These are phyloP conservation scores for Truncatella angustata DNA, from an alignment of 2,329 filamentous ascomycete species.

Conservation along the genomic window DNA sequence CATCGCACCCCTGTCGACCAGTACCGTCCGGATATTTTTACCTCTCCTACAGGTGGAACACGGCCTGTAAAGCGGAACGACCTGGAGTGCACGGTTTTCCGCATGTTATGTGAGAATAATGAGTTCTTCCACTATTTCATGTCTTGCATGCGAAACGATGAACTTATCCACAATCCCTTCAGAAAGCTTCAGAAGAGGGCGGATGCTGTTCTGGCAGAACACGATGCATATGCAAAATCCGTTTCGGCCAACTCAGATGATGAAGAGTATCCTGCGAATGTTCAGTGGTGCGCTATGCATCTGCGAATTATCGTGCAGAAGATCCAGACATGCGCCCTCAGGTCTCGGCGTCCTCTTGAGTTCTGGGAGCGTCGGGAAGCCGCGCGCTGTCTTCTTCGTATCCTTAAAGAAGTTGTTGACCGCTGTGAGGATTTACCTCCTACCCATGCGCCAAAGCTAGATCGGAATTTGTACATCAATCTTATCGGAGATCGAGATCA, in stretches of 20 bases:
- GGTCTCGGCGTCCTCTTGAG: slow-evolving; percentile 35
- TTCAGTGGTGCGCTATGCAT: slow-evolving; percentile 49
- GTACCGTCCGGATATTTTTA: slow-evolving; percentile 47
- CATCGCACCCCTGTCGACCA: slow-evolving; percentile 36
- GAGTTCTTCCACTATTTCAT: slow-evolving; percentile 54
- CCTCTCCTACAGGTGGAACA: slow-evolving; percentile 24
- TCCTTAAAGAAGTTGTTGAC: slow-evolving; percentile 43
- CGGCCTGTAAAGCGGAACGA: slow-evolving; percentile 42
- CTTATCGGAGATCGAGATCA: slow-evolving; percentile 44
- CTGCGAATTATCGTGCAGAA: slow-evolving; percentile 40
- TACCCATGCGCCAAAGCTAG: slow-evolving; percentile 20
- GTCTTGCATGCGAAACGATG: slow-evolving; percentile 41
- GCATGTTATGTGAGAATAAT: slow-evolving; percentile 53
- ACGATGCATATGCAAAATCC: slow-evolving; percentile 32
- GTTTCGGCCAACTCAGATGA: slow-evolving; percentile 7
- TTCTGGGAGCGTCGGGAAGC: slow-evolving; percentile 41
- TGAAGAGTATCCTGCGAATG: slow-evolving; percentile 32
- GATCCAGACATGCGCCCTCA: slow-evolving; percentile 41
- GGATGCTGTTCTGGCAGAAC: slow-evolving; percentile 42
- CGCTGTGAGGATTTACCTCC: slow-evolving; percentile 37
- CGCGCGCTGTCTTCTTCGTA: slow-evolving; percentile 45
- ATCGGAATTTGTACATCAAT: slow-evolving; percentile 46
- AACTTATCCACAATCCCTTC: slow-evolving; percentile 45
- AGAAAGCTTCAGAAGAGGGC: slow-evolving; percentile 47
- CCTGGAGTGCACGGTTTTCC: slow-evolving; percentile 49